Evolutionary conservation across 768 basidiomycete genomes (phyloP).

Genomic region (Leccinellum albellum): DNA sequence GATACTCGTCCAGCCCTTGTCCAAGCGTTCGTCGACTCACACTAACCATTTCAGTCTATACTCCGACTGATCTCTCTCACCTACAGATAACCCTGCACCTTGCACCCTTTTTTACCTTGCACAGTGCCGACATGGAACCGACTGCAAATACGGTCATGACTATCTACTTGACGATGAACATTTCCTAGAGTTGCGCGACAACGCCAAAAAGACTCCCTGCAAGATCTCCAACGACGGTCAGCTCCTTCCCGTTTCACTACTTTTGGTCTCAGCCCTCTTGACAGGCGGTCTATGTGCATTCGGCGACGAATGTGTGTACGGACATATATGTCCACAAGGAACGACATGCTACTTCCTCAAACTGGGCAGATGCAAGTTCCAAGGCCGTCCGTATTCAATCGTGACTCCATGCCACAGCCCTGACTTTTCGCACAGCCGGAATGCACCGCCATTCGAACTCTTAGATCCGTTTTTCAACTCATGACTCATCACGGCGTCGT

Average conservation of each 20-base stretch:
- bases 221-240: constrained; percentile 55
- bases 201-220: constrained; percentile 62
- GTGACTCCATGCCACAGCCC: constrained; percentile 3
- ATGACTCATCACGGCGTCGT: constrained; percentile 5
- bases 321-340: constrained; percentile 40
- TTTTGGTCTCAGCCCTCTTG: constrained; percentile 1
- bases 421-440: constrained; percentile 30
- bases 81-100: constrained; percentile 54
- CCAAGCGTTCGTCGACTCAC: constrained; percentile 49
- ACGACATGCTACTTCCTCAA: constrained; percentile 51
- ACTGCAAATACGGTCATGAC: constrained; percentile 62
- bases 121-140: constrained; percentile 53
- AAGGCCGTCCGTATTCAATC: constrained; percentile 43
- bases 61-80: not conserved
- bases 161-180: constrained; percentile 55
- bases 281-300: constrained; percentile 54
- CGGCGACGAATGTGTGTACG: constrained; percentile 54
- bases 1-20: constrained; percentile 43
- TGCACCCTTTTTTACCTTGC: constrained; percentile 65
- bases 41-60: not conserved
- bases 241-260: constrained; percentile 6
- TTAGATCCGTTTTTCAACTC: constrained; percentile 13
- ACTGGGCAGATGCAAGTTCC: constrained; percentile 58
- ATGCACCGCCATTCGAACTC: constrained; percentile 35
- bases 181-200: constrained; percentile 48